phyloP scores from a whole-genome alignment of 768 basidiomycete species.

The Psilocybe sp. region DNA sequence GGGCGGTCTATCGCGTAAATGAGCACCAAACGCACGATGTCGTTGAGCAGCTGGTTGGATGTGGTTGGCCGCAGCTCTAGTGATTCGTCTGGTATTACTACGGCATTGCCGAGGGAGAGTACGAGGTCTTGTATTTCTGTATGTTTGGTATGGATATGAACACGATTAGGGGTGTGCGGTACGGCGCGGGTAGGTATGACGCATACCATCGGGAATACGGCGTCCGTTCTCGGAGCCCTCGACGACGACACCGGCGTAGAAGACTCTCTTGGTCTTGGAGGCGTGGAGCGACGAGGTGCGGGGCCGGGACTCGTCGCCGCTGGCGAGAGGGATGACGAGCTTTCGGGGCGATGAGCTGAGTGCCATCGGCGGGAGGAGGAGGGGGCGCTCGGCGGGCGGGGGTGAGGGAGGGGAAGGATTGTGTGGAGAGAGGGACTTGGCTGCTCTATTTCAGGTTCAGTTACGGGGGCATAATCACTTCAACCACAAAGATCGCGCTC shows the following conservation, averaged over 20 bases:
- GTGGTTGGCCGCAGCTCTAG: slow-evolving; percentile 43
- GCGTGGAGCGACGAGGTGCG: slow-evolving; percentile 38
- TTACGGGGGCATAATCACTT: slow-evolving; percentile 3
- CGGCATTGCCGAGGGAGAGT: slow-evolving; percentile 68
- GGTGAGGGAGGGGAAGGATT: slow-evolving; percentile 7
- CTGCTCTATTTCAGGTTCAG: slow-evolving; percentile 7
- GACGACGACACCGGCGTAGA: slow-evolving; percentile 87
- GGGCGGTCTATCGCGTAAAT: not conserved
- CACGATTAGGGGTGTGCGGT: not conserved
- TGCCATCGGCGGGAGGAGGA: slow-evolving; percentile 42
- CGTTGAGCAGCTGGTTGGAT: slow-evolving; percentile 33
- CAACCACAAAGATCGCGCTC: slow-evolving; percentile 22
- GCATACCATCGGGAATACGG: slow-evolving; percentile 62
- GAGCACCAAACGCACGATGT: slow-evolving; percentile 37
- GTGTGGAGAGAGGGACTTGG: slow-evolving; percentile 11
- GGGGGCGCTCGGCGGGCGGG: slow-evolving; percentile 4
- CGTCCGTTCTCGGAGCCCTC: slow-evolving; percentile 76
- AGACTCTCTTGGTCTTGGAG: slow-evolving; percentile 71
- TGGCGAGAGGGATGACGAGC: slow-evolving; percentile 62
- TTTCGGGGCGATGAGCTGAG: slow-evolving; percentile 72
- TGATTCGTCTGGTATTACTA: slow-evolving; percentile 47
- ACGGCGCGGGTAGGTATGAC: slow-evolving; percentile 6
- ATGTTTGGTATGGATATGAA: slow-evolving; percentile 10
- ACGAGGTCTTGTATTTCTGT: slow-evolving; percentile 79
- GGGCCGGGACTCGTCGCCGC: slow-evolving; percentile 56